Evolutionary conservation across 257 asterid genomes (phyloP).

Genomic region (Lycium barbarum): DNA sequence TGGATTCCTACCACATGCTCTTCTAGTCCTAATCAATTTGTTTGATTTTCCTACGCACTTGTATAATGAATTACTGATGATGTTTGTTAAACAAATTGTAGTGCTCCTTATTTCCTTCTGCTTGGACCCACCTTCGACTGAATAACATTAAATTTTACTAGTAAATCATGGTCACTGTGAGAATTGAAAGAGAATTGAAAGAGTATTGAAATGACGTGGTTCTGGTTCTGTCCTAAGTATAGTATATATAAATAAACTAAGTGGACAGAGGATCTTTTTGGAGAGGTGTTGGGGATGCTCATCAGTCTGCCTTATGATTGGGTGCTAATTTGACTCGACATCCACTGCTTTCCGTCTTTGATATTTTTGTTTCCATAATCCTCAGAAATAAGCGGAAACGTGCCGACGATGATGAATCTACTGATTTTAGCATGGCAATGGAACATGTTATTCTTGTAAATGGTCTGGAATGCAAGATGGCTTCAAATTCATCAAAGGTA

Average conservation of each 20-base stretch:
- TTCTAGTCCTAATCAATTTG: not conserved
- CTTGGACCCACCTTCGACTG: not conserved
- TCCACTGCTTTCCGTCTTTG: not conserved
- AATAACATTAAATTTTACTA: not conserved
- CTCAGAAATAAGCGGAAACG: conserved; percentile 72
- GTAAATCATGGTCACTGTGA: not conserved
- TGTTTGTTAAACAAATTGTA: not conserved
- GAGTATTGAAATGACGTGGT: not conserved
- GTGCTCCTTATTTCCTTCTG: not conserved
- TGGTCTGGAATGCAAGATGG: conserved; percentile 95
- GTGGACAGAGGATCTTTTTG: not conserved
- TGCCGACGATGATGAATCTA: conserved; percentile 56
- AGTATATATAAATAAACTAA: not conserved
- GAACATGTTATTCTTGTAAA: conserved; percentile 69
- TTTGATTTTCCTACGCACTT: not conserved
- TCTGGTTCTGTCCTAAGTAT: not conserved
- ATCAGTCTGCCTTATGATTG: not conserved
- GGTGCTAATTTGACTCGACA: conserved; percentile 3
- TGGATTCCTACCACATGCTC: not conserved
- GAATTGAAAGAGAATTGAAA: not conserved
- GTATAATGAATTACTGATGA: not conserved
- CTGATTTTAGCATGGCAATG: conserved; percentile 64
- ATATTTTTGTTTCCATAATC: not conserved
- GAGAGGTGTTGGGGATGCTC: not conserved
- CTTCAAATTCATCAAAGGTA: conserved; percentile 93